Percentiles rank a stretch among this genome's conserved stretches.
Evolutionary conservation across 768 basidiomycete genomes (phyloP).

Genomic region (Peribolospora kevripleyi): DNA sequence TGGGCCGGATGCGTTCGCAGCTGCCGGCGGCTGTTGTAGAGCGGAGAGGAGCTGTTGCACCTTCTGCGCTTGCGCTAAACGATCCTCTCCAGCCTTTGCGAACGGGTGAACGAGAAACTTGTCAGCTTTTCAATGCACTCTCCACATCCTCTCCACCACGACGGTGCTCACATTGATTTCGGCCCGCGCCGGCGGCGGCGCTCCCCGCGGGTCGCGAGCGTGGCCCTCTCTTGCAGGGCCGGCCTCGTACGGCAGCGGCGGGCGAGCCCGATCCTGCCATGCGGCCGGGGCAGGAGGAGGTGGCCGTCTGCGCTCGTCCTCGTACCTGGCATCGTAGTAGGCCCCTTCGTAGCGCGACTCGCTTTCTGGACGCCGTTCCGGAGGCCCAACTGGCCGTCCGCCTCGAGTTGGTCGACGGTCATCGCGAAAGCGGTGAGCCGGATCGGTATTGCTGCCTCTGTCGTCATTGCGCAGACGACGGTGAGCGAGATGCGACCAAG

Average conservation of each 20-base stretch:
- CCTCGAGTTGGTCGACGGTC: slow-evolving; percentile 2
- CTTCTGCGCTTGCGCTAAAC: slow-evolving; percentile 63
- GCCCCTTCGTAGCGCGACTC: slow-evolving; percentile 1
- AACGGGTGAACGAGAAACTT: not conserved
- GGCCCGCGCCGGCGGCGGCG: not conserved
- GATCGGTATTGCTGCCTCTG: not conserved
- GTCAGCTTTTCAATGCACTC: not conserved
- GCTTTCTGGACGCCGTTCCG: slow-evolving; percentile 5
- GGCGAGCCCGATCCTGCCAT: not conserved
- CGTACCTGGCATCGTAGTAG: not conserved
- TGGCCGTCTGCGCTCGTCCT: not conserved
- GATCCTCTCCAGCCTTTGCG: slow-evolving; percentile 33
- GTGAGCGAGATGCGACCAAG: slow-evolving; percentile 23
- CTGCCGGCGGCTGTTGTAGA: slow-evolving; percentile 15
- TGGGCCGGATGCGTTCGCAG: no score
- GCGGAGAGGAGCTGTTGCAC: slow-evolving; percentile 66
- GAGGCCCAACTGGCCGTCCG: slow-evolving; percentile 5
- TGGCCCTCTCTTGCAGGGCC: no score
- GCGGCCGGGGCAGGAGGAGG: not conserved
- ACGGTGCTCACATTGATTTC: not conserved
- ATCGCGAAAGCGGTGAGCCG: slow-evolving; percentile 3
- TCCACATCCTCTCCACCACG: not conserved
- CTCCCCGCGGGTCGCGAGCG: not conserved
- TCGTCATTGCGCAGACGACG: slow-evolving; percentile 21
- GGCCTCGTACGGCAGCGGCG: no score